These are phyloP conservation scores for Phytophthora tentaculata DNA, from an alignment of 352 stramenopile genomes.

Conservation along the genomic window DNA sequence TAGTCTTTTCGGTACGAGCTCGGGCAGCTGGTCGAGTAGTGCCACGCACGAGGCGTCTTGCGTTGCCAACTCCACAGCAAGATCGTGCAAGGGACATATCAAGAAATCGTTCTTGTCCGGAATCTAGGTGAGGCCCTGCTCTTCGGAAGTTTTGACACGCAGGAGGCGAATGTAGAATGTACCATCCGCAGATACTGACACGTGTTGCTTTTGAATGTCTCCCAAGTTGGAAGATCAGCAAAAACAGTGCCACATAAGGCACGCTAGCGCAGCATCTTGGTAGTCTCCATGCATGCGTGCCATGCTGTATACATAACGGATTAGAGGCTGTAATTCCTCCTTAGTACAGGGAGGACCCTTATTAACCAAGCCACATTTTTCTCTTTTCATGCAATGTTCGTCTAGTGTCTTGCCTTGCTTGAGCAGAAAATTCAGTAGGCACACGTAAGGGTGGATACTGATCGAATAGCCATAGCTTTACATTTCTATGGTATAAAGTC, in stretches of 20 bases:
- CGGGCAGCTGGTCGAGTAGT: conserved; percentile 19
- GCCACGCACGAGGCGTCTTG: conserved; percentile 11
- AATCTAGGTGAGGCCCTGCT: conserved; percentile 37
- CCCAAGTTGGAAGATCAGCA: conserved; percentile 35
- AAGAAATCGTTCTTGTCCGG: conserved; percentile 16
- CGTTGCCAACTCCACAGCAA: conserved; percentile 20
- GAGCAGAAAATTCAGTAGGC: background rate
- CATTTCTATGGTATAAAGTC: background rate
- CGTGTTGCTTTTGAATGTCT: conserved; percentile 28
- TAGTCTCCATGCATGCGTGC: conserved; percentile 18
- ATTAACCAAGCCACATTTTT: conserved; percentile 18
- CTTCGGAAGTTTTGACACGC: conserved; percentile 35
- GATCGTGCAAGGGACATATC: conserved; percentile 26
- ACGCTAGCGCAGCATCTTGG: conserved; percentile 34
- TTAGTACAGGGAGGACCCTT: no score
- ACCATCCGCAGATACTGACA: conserved; percentile 24
- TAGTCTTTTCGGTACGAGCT: no score
- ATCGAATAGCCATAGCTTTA: background rate
- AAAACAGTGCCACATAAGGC: conserved; percentile 43
- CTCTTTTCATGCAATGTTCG: conserved; percentile 17
- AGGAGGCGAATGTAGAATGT: conserved; percentile 38
- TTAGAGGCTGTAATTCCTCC: conserved; percentile 19
- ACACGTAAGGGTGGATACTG: background rate
- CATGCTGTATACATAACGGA: conserved; percentile 1
- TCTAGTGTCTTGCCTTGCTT: background rate